Conservation (phyloP, 371 early-diverging fungal genomes). For the Mucor racemosus region DNA sequence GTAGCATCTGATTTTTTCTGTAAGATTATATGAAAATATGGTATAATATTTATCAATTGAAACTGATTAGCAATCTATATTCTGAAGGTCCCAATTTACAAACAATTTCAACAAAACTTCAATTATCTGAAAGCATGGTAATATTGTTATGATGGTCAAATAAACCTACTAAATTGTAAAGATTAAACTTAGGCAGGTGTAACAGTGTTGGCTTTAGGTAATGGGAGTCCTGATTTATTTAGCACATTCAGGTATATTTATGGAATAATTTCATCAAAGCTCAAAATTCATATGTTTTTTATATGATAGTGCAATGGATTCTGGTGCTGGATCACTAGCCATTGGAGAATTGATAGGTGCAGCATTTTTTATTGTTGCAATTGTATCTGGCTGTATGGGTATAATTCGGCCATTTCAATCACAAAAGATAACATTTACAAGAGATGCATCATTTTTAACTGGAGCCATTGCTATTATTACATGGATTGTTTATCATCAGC, state of each 20-base stretch:
- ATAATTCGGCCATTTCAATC: slow-evolving; percentile 72
- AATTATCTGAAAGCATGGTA: slow-evolving; percentile 73
- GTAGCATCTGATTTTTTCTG: slow-evolving; percentile 78
- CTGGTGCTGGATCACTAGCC: slow-evolving; percentile 76
- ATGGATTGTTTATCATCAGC: slow-evolving; percentile 65
- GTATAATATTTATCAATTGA: not conserved
- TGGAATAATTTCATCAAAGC: not conserved
- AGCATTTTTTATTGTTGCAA: slow-evolving; percentile 74
- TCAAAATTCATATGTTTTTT: too few species aligned
- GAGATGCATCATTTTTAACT: slow-evolving; percentile 74
- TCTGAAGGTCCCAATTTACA: slow-evolving; percentile 64
- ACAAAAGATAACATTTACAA: slow-evolving; percentile 63
- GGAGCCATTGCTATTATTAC: slow-evolving; percentile 65
- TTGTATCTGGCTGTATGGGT: slow-evolving; percentile 79
- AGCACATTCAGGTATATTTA: slow-evolving; percentile 66
- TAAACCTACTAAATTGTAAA: not conserved
- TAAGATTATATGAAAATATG: slow-evolving; percentile 24
- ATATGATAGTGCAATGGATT: slow-evolving; percentile 64
- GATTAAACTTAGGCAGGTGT: slow-evolving; percentile 70
- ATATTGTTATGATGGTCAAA: not conserved
- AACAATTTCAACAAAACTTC: slow-evolving; percentile 65
- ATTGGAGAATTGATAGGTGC: slow-evolving; percentile 85
- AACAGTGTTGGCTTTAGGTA: slow-evolving; percentile 84
- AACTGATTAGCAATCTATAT: not conserved
- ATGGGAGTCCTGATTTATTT: slow-evolving; percentile 85